A percentile compares a stretch with the other conserved stretches of the same genome.
phyloP scores from a whole-genome alignment of 306 rosid genomes.

The Mimosa bimucronata region DNA sequence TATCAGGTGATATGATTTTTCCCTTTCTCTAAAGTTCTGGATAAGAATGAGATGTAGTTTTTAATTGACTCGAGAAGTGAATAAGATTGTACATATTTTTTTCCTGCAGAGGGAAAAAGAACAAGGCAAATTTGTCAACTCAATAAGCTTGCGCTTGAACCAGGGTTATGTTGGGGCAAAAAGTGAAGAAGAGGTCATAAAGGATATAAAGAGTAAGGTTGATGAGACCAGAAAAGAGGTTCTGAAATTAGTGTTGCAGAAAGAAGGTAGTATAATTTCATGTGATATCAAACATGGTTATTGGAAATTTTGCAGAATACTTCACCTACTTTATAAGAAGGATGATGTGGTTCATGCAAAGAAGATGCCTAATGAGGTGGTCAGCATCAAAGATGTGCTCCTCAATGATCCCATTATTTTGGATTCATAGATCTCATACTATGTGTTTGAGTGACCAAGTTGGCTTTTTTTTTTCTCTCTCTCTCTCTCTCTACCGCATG shows the following conservation, averaged over 20 bases:
- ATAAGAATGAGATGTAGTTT: too few relatives aligned
- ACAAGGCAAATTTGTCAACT: conserved; percentile 25
- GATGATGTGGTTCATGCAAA: neutral
- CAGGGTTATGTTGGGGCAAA: neutral
- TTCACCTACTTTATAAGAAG: neutral
- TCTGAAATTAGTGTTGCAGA: neutral
- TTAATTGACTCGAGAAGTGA: too few relatives aligned
- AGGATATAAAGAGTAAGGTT: neutral
- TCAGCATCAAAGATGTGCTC: neutral
- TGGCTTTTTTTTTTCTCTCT: too few relatives aligned
- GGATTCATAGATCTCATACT: neutral
- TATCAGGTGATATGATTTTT: neutral
- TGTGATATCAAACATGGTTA: neutral
- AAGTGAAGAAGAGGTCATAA: neutral
- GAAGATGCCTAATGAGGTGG: neutral
- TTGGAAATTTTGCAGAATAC: neutral
- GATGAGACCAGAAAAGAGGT: neutral
- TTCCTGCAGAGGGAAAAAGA: neutral
- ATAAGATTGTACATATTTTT: neutral
- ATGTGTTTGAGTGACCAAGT: too few relatives aligned
- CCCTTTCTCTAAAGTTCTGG: too few relatives aligned
- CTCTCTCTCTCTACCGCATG: too few relatives aligned
- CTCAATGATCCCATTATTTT: neutral
- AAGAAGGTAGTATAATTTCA: neutral
- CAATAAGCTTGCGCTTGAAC: neutral